A percentile compares a stretch with the other conserved stretches of the same genome.
phyloP scores from a whole-genome alignment of 352 stramenopile genomes.

The Pythium aristosporum region DNA sequence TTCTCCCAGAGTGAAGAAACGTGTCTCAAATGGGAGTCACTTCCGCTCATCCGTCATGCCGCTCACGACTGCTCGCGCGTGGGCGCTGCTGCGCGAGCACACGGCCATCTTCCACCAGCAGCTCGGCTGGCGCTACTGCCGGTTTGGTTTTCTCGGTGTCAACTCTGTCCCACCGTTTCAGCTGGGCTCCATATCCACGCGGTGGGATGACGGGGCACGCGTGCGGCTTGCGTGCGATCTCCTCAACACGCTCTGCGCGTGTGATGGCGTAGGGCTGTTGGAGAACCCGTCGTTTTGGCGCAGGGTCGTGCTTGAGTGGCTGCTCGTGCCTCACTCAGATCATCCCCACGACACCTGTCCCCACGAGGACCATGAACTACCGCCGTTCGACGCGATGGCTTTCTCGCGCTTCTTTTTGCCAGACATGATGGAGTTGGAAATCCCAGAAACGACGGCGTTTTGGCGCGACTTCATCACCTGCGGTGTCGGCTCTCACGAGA shows the following conservation, averaged over 20 bases:
- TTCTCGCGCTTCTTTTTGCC: neutral
- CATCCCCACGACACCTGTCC: neutral
- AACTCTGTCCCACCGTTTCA: neutral
- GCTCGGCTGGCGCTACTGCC: neutral
- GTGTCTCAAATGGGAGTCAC: too few species aligned
- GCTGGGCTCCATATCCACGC: neutral
- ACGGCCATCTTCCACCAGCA: neutral
- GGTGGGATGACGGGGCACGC: neutral
- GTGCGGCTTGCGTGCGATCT: slow-evolving; percentile 11
- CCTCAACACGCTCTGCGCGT: neutral
- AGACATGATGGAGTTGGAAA: neutral
- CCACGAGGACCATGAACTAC: neutral
- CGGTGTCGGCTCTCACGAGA: neutral
- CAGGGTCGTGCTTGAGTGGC: neutral
- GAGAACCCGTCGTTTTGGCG: slow-evolving; percentile 12
- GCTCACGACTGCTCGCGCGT: neutral
- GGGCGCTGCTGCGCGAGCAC: slow-evolving; percentile 2
- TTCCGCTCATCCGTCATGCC: too few species aligned
- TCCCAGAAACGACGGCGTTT: neutral
- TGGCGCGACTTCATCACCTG: slow-evolving; percentile 9
- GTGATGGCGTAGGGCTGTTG: neutral
- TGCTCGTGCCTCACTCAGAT: neutral
- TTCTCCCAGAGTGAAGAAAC: too few species aligned
- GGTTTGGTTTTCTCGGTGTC: neutral
- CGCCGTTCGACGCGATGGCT: neutral